A percentile compares a stretch with the other conserved stretches of the same genome.
Evolutionary conservation across 495 filamentous ascomycete species (phyloP).

Genomic region (Trichocladium antarcticum): DNA sequence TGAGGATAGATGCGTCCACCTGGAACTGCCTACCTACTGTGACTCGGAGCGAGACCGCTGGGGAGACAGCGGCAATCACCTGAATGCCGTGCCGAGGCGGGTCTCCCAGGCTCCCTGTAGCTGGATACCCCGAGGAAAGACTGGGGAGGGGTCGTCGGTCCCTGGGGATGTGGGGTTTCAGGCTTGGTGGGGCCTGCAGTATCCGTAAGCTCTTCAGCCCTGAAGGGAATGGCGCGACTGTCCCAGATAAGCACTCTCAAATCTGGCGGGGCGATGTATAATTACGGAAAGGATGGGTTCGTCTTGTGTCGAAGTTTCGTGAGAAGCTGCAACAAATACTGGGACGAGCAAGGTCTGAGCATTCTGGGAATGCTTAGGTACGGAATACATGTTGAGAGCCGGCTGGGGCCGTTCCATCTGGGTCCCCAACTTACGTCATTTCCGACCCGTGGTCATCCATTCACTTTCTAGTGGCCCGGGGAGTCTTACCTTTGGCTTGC

Average conservation of each 20-base stretch:
- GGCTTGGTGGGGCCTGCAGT: background rate
- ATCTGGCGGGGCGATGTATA: constrained; percentile 3
- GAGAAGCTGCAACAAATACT: background rate
- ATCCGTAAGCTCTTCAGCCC: constrained; percentile 1
- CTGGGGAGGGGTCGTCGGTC: constrained; percentile 1
- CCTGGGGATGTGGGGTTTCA: background rate
- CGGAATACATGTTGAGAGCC: too few species aligned
- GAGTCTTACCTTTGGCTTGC: constrained; percentile 1
- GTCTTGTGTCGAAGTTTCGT: background rate
- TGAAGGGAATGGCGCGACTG: constrained; percentile 10
- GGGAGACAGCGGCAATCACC: constrained; percentile 5
- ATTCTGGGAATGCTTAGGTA: too few species aligned
- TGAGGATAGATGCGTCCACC: background rate
- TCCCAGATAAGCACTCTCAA: constrained; percentile 5
- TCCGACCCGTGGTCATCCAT: background rate
- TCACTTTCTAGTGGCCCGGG: constrained; percentile 4
- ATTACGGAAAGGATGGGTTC: too few species aligned
- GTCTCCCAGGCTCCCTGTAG: background rate
- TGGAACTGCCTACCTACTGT: background rate
- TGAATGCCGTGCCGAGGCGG: constrained; percentile 7
- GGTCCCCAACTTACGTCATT: constrained; percentile 2
- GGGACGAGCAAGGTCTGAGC: too few species aligned
- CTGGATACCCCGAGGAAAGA: constrained; percentile 1
- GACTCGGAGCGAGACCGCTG: constrained; percentile 7
- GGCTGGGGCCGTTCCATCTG: background rate